A percentile compares a stretch with the other conserved stretches of the same genome.
Evolutionary conservation across 495 filamentous ascomycete species (phyloP).

Genomic region (Aspergillus sclerotioniger): DNA sequence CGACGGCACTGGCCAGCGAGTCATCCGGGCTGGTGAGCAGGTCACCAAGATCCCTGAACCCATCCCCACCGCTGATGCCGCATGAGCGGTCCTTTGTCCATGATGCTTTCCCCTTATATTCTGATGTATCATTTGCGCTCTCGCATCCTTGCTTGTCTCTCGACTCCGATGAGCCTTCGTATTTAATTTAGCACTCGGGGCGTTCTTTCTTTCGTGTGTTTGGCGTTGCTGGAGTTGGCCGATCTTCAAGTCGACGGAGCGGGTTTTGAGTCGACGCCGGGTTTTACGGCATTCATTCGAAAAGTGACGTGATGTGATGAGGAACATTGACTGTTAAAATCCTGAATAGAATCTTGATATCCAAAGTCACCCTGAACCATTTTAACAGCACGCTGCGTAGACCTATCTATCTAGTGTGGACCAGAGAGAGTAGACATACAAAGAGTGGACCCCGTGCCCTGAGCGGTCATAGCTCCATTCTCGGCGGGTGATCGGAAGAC

Average conservation of each 20-base stretch:
- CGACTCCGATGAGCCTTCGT: not conserved
- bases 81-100: not conserved
- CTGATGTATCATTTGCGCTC: slow-evolving; percentile 1
- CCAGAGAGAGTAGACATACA: too few relatives aligned
- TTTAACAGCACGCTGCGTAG: not conserved
- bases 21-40: slow-evolving; percentile 88
- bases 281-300: not conserved
- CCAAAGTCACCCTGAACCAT: not conserved
- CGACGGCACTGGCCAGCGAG: slow-evolving; percentile 76
- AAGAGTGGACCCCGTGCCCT: too few relatives aligned
- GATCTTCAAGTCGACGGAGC: not conserved
- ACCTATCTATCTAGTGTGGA: too few relatives aligned
- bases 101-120: not conserved
- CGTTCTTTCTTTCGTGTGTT: not conserved
- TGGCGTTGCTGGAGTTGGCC: slow-evolving; percentile 4
- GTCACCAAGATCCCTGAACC: slow-evolving; percentile 68
- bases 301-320: slow-evolving; percentile 3
- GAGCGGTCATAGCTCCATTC: too few relatives aligned
- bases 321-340: slow-evolving; percentile 1
- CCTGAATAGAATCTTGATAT: slow-evolving; percentile 2
- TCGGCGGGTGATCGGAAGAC: too few relatives aligned
- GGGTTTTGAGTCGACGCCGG: not conserved
- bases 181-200: slow-evolving; percentile 4
- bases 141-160: not conserved
- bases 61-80: slow-evolving; percentile 2